Percentiles rank a stretch among this genome's conserved stretches.
Evolutionary conservation across 345 rosid genomes (phyloP).

Genomic region (Populus euphratica): DNA sequence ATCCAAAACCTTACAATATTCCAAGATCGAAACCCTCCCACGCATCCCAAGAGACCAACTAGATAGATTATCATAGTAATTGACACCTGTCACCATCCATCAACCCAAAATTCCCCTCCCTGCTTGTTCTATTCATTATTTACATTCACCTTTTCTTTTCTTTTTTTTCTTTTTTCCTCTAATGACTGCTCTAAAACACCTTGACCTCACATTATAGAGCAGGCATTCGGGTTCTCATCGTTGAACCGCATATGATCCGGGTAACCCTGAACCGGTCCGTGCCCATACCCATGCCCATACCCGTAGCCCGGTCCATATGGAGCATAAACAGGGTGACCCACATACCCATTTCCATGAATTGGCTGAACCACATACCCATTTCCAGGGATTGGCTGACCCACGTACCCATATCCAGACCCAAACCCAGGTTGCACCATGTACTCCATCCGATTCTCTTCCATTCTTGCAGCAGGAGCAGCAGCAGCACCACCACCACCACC

Average conservation of each 20-base stretch:
- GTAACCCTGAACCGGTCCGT: neutral
- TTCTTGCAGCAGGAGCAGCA: neutral
- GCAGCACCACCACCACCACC: slow-evolving; percentile 16
- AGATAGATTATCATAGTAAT: neutral
- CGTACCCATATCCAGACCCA: slow-evolving; percentile 10
- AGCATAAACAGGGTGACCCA: slow-evolving; percentile 5
- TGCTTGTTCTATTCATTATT: neutral
- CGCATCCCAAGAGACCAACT: too few species aligned
- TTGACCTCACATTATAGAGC: slow-evolving; percentile 17
- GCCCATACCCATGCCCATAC: slow-evolving; percentile 5
- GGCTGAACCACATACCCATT: slow-evolving; percentile 18
- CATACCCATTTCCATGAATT: slow-evolving; percentile 10
- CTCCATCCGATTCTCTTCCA: slow-evolving; percentile 39
- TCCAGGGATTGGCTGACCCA: slow-evolving; percentile 13
- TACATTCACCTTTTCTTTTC: neutral
- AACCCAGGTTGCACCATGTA: slow-evolving; percentile 34
- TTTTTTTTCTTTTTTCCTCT: neutral
- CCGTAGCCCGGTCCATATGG: neutral
- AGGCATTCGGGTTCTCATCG: slow-evolving; percentile 56
- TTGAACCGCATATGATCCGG: slow-evolving; percentile 49
- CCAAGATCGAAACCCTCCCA: neutral
- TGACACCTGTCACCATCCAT: neutral
- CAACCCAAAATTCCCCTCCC: neutral
- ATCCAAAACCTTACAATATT: neutral
- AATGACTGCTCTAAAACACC: neutral